Conservation (phyloP, 352 stramenopile species). For the Globisporangium acanthophoron region DNA sequence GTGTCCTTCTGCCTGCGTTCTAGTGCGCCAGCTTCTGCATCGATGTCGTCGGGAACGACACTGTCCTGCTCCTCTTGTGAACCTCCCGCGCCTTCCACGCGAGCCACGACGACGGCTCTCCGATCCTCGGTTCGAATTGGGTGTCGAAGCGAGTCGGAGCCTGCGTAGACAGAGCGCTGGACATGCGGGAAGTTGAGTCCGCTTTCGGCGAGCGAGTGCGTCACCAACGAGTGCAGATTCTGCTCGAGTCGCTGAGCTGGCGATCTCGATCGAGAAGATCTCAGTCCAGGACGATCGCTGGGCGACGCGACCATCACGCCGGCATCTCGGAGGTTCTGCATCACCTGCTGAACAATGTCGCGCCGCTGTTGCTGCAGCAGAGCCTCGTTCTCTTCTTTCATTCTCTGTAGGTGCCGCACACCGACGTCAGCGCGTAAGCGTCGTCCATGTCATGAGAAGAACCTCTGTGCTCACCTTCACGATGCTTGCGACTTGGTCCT, state of each 20-base stretch:
- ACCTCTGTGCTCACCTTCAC: slow-evolving; percentile 15
- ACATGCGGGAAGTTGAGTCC: slow-evolving; percentile 61
- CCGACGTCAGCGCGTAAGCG: slow-evolving; percentile 2
- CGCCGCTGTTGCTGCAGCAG: slow-evolving; percentile 49
- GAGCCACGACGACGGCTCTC: slow-evolving; percentile 5
- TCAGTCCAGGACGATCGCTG: too few species aligned
- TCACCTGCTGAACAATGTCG: slow-evolving; percentile 55
- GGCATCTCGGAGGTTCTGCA: slow-evolving; percentile 38
- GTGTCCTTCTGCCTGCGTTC: not conserved
- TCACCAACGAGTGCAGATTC: slow-evolving; percentile 41
- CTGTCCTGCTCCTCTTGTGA: not conserved
- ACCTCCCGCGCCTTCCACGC: not conserved
- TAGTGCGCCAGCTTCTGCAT: not conserved
- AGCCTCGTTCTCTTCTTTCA: slow-evolving; percentile 35
- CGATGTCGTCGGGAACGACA: not conserved
- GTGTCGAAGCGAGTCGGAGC: not conserved
- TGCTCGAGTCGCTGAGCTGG: slow-evolving; percentile 27
- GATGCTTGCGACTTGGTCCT: slow-evolving; percentile 21
- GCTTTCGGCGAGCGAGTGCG: slow-evolving; percentile 57
- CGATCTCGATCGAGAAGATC: not conserved
- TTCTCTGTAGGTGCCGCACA: slow-evolving; percentile 12
- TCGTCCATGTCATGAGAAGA: not conserved
- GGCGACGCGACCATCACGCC: slow-evolving; percentile 10
- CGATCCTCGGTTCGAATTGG: not conserved
- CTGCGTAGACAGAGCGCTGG: slow-evolving; percentile 8